Base-by-base conservation (phyloP, 2,329 filamentous ascomycete species). In the Sphaceloma murrayae region DNA sequence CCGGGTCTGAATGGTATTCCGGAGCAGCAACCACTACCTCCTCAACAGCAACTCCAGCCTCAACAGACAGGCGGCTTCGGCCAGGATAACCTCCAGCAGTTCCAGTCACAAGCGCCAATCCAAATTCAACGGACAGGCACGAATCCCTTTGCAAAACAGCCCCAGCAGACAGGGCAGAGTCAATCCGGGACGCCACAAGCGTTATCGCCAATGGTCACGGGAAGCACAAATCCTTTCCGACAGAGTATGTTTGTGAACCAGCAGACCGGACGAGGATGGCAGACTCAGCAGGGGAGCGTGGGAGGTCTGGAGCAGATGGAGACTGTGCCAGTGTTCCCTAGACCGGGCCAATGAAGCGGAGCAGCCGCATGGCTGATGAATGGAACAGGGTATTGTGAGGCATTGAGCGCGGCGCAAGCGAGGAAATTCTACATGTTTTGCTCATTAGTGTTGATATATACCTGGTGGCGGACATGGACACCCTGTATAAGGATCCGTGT, bases 211-310 rank as follows among this genome's bases (percentile, higher is more conserved):
- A 86, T 89, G 56, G 75, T 82, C 1, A 95, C 88, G 0, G 88
- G 87, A 6, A 86, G 77, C 56, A 95, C 88, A 2, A 98, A 98
- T 56, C 91, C 91, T 1, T 96, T 96, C 73, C 77, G 91, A 11
- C 87, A 96, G 58, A 85, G 83, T 34, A 78, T 81, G 3, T 94
- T 95, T 61, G 80, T 94, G 43, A 91, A 94, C 58, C 87, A 94
- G 56, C 73, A 79, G 50, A 94, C 87, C 0, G 88, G 89, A 1
- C 73, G 85, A 62, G 85, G 85, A 1, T 96, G 91, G 86, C 88
- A 95, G 61, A 74, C 77, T 3, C 78, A 81, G 52, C 77, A 85
- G 56, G 75, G 82, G 6, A 89, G 91, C 3, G 83, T 94, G 51
- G 86, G 87, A 3, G 75, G 75, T 2, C 59, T 91, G 44, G 85